Evolutionary conservation across 2,329 filamentous ascomycete species (phyloP).

Genomic region (Pseudohalonectria lignicola): DNA sequence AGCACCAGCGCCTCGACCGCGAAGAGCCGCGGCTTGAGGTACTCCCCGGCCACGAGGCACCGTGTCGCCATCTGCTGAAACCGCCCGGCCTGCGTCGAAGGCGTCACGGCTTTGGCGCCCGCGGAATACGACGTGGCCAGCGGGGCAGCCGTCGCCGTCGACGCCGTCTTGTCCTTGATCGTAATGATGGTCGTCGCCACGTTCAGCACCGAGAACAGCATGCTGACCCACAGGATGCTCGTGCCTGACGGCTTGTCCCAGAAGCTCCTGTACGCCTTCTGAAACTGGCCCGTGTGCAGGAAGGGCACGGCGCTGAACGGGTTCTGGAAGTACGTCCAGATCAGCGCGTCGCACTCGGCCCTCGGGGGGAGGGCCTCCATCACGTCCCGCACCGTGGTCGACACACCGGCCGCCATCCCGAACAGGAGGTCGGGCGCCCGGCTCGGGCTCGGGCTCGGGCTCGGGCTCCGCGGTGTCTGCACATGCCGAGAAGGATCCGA

Average conservation of each 20-base stretch:
- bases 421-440: slow-evolving; percentile 20
- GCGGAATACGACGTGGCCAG: slow-evolving; percentile 1
- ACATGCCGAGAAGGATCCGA: too few relatives aligned
- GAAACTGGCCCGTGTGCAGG: slow-evolving; percentile 31
- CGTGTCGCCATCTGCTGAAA: slow-evolving; percentile 23
- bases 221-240: slow-evolving; percentile 37
- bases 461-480: background rate
- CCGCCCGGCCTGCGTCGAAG: slow-evolving; percentile 10
- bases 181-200: slow-evolving; percentile 17
- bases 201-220: slow-evolving; percentile 35
- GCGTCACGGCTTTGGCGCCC: too few relatives aligned
- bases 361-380: slow-evolving; percentile 22
- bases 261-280: slow-evolving; percentile 34
- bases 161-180: slow-evolving; percentile 8
- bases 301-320: slow-evolving; percentile 25
- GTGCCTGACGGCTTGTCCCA: slow-evolving; percentile 27
- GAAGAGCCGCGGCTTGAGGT: slow-evolving; percentile 30
- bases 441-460: slow-evolving; percentile 8
- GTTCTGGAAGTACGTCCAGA: slow-evolving; percentile 26
- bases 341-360: slow-evolving; percentile 21
- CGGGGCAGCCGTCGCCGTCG: slow-evolving; percentile 15
- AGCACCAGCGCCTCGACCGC: slow-evolving; percentile 39
- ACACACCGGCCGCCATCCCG: slow-evolving; percentile 9
- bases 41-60: slow-evolving; percentile 36
- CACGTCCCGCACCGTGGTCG: slow-evolving; percentile 19